Evolutionary conservation across 805 yeast genomes (phyloP).

Genomic region (Priceomyces carsonii): DNA sequence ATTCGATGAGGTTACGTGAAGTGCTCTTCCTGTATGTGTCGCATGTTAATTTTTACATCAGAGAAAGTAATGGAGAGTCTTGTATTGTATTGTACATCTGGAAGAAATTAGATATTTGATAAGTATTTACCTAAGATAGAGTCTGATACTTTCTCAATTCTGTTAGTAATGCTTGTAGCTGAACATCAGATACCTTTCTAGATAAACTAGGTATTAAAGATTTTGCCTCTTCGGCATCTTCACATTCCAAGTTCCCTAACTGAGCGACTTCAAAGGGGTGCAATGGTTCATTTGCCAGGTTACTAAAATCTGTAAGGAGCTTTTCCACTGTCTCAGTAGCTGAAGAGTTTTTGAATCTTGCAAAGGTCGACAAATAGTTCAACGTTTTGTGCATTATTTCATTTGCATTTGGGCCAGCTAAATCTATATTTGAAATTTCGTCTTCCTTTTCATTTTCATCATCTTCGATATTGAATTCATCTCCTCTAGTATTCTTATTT

Average conservation of each 20-base stretch:
- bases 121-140: constrained; percentile 24
- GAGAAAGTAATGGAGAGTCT: too few relatives aligned
- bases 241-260: constrained; percentile 86
- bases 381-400: constrained; percentile 90
- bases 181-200: constrained; percentile 80
- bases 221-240: constrained; percentile 96
- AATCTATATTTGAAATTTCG: constrained; percentile 46
- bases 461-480: constrained; percentile 26
- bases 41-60: too few relatives aligned
- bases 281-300: constrained; percentile 48
- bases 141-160: constrained; percentile 69
- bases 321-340: constrained; percentile 94
- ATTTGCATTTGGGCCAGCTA: constrained; percentile 72
- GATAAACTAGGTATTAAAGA: constrained; percentile 87
- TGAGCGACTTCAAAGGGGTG: constrained; percentile 98
- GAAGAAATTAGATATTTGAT: neutral
- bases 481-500: constrained; percentile 29
- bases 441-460: constrained; percentile 45
- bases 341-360: constrained; percentile 88
- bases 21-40: too few relatives aligned
- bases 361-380: constrained; percentile 80
- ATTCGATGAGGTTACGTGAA: too few relatives aligned
- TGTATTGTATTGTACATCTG: too few relatives aligned
- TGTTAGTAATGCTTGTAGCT: constrained; percentile 81
- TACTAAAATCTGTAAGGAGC: constrained; percentile 68